Percentiles rank a stretch among this genome's conserved stretches.
phyloP scores from a whole-genome alignment of 2,329 filamentous ascomycete species.

The Chrysosporium keratinophilum region DNA sequence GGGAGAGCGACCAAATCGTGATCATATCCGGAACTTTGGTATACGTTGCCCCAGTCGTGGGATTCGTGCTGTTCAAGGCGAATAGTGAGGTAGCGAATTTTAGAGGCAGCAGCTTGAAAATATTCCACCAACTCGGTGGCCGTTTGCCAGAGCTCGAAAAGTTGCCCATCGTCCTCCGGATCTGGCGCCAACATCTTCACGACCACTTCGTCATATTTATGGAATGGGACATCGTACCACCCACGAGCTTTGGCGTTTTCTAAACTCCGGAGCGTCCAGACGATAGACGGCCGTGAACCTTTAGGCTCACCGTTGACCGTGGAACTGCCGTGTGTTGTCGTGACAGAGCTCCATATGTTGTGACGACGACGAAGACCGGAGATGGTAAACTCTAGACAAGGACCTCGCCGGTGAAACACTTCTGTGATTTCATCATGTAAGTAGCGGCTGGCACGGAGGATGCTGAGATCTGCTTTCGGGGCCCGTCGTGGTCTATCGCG shows the following conservation, averaged over 20 bases:
- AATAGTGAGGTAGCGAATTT: neutral
- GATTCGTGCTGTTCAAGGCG: neutral
- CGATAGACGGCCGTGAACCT: neutral
- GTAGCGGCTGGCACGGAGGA: conserved; percentile 4
- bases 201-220: conserved; percentile 1
- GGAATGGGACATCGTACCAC: conserved; percentile 9
- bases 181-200: conserved; percentile 10
- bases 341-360: neutral
- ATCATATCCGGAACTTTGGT: neutral
- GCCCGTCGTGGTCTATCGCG: conserved; percentile 17
- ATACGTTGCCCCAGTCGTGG: neutral
- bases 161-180: neutral
- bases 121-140: neutral
- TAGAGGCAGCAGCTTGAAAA: neutral
- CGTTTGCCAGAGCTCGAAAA: conserved; percentile 6
- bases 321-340: neutral
- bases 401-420: conserved; percentile 1
- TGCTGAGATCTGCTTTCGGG: conserved; percentile 8
- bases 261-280: neutral
- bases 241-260: neutral
- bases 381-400: neutral
- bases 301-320: neutral
- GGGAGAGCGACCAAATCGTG: neutral
- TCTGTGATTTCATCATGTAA: conserved; percentile 8
- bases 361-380: neutral